phyloP scores from a whole-genome alignment of 768 basidiomycete genomes.

The Fistulinella prunicolor region DNA sequence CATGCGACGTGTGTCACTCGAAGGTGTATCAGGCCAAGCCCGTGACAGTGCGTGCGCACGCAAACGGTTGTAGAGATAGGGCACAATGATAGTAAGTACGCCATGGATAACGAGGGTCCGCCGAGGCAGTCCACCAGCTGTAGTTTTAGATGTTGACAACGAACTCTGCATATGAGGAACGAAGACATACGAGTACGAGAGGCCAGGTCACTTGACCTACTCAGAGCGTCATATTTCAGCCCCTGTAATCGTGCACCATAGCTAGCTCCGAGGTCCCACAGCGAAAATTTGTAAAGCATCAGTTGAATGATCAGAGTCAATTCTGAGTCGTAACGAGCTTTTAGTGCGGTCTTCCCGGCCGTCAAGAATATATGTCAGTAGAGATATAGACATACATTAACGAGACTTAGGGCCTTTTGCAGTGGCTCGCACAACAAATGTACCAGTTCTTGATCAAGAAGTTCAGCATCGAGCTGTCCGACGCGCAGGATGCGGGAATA shows the following conservation, averaged over 20 bases:
- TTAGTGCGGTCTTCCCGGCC: slow-evolving; percentile 49
- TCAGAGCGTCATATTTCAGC: slow-evolving; percentile 50
- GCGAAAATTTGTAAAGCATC: slow-evolving; percentile 74
- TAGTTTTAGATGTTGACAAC: not conserved
- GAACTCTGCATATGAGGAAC: not conserved
- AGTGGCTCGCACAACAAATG: slow-evolving; percentile 82
- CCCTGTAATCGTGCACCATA: slow-evolving; percentile 86
- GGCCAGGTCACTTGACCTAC: not conserved
- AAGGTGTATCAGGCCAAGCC: slow-evolving; percentile 91
- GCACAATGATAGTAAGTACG: slow-evolving; percentile 66
- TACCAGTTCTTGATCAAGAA: slow-evolving; percentile 86
- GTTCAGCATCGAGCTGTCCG: slow-evolving; percentile 86
- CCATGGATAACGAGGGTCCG: slow-evolving; percentile 64
- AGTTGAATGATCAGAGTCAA: slow-evolving; percentile 66
- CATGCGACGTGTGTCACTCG: slow-evolving; percentile 68
- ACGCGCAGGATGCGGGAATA: slow-evolving; percentile 66
- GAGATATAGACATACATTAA: slow-evolving; percentile 51
- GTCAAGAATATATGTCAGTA: slow-evolving; percentile 14
- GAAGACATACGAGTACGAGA: slow-evolving; percentile 24
- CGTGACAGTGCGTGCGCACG: slow-evolving; percentile 72
- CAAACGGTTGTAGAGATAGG: slow-evolving; percentile 76
- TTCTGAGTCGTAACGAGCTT: slow-evolving; percentile 69
- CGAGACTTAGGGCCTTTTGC: slow-evolving; percentile 59
- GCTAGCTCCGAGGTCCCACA: slow-evolving; percentile 77
- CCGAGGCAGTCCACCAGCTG: slow-evolving; percentile 67